Evolutionary conservation across 2,329 filamentous ascomycete genomes (phyloP).

Genomic region (Pyrenophora seminiperda): DNA sequence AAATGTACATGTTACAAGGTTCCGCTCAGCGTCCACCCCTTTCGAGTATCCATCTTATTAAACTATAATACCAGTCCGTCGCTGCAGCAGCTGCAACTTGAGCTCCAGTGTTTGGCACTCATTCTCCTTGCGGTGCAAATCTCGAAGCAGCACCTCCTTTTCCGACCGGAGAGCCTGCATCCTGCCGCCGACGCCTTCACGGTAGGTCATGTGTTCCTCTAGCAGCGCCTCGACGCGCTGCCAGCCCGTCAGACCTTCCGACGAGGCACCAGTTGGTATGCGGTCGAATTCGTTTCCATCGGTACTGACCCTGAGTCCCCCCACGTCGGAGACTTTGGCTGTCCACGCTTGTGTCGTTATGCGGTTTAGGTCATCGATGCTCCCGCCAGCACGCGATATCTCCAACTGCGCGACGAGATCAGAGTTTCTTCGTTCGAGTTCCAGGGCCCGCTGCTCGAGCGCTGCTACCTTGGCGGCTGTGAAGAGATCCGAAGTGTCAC

Average conservation of each 20-base stretch:
- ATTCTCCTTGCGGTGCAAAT: conserved; percentile 49
- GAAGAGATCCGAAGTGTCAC: conserved; percentile 49
- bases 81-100: conserved; percentile 42
- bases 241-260: conserved; percentile 33
- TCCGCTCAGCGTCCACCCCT: not conserved
- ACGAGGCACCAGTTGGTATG: conserved; percentile 17
- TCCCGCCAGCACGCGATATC: conserved; percentile 32
- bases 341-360: conserved; percentile 45
- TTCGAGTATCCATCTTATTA: not conserved
- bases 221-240: conserved; percentile 47
- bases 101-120: conserved; percentile 47
- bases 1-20: not conserved
- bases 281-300: conserved; percentile 39
- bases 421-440: conserved; percentile 49
- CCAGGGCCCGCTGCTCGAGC: conserved; percentile 51
- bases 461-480: conserved; percentile 50
- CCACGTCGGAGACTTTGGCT: conserved; percentile 35
- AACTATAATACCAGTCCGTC: conserved; percentile 22
- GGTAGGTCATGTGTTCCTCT: conserved; percentile 48
- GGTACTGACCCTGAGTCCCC: conserved; percentile 37
- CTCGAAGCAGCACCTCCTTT: conserved; percentile 48
- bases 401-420: conserved; percentile 43
- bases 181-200: conserved; percentile 46
- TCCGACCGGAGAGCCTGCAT: conserved; percentile 48
- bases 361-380: conserved; percentile 42